Base-by-base conservation (phyloP, 192 early-diverging fungal genomes). In the Coemansia sp. region DNA sequence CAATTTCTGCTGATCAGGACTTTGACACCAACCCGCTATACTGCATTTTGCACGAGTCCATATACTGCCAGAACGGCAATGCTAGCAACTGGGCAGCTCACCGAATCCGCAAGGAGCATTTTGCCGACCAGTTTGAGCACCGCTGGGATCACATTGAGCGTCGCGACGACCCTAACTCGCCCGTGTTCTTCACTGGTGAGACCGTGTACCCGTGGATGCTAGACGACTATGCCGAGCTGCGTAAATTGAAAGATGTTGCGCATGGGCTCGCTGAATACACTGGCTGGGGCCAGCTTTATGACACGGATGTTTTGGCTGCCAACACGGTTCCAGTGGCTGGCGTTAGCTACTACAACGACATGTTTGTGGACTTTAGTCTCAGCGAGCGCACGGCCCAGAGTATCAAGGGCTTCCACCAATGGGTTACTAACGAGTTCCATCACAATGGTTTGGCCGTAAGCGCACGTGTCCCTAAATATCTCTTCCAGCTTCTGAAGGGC, bases 191-290 rank as follows among this genome's bases (percentile, higher is more conserved):
- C 45, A 88, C 86, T 16, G 82, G 86, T 13, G 86, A 88, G 54
- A 80, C 76, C 10, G 81, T 88, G 59, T 84, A 86, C 37, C 83
- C 84, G 39, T 86, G 81, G 74, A 88, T 88, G 86, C 78, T 88
- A 53, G 84, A 88, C 26, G 86, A 88, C 49, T 88, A 84, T 52
- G 70, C 80, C 9, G 81, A 84, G 50, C 68, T 88, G 39, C 70
- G 67, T 6, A 78, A 76, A 20, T 57, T 86, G n/a, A 82, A 82
- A 31, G 70, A 77, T 12, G 83, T 83, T 2, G 84, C 79, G 0
- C 52, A 83, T 9, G 68, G 80, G 9, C 63, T 88, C 56, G 86
- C 84, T 6, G 79, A 84, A 49, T 77, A 64, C 48, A 63, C 59
- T 3, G 43, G 38, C 8, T 86, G 86, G 84, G 77, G 74, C 9